These are phyloP conservation scores for Microcos paniculata DNA, from an alignment of 345 rosid genomes.

Conservation along the genomic window DNA sequence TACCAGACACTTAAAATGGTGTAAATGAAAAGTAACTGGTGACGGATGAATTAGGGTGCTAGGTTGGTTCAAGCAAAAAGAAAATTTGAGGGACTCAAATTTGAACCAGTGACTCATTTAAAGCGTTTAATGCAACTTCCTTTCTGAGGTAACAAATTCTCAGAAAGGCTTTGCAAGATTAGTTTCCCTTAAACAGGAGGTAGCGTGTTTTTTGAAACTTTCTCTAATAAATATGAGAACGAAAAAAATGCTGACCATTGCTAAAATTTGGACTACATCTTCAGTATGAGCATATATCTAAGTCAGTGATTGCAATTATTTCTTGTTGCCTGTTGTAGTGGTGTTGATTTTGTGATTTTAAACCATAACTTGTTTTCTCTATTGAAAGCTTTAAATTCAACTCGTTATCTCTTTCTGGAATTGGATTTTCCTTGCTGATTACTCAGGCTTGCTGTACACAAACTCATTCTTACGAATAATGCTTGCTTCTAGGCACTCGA, in stretches of 20 bases:
- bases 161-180: background rate
- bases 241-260: background rate
- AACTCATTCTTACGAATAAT: constrained; percentile 7
- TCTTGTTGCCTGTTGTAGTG: background rate
- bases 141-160: background rate
- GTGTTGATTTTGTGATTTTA: background rate
- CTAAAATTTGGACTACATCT: background rate
- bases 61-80: background rate
- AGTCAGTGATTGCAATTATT: background rate
- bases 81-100: background rate
- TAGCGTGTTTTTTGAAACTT: background rate
- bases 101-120: background rate
- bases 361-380: background rate
- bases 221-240: background rate
- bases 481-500: constrained; percentile 75
- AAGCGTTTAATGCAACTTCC: background rate
- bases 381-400: constrained; percentile 13
- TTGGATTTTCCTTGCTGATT: background rate
- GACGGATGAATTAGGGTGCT: background rate
- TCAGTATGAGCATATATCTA: background rate
- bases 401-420: background rate
- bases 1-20: background rate
- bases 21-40: background rate
- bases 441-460: background rate
- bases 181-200: background rate